Conservation (phyloP, 176 grass and related monocot species). For the Pontederia crassipes region DNA sequence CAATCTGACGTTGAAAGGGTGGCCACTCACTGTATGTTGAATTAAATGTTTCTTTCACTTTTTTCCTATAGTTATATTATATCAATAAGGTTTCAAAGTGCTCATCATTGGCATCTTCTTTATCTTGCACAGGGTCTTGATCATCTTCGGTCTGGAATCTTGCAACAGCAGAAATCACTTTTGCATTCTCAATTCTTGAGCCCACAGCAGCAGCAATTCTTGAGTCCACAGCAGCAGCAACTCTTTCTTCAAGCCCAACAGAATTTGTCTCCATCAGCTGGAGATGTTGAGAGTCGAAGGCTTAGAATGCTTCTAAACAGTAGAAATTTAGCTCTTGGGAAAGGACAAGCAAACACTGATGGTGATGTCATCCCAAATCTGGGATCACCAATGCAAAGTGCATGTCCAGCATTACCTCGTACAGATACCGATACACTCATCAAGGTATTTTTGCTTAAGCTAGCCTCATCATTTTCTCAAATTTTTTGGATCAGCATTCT, state of each 20-base stretch:
- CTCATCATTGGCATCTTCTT: too few species aligned
- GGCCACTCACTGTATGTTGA: too few species aligned
- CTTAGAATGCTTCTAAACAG: conserved; percentile 56
- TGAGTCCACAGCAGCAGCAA: background rate
- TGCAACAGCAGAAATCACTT: conserved; percentile 65
- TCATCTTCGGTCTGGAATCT: conserved; percentile 63
- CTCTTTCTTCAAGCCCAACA: conserved; percentile 80
- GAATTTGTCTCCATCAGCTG: conserved; percentile 39
- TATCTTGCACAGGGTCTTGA: conserved; percentile 44
- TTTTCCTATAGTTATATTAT: too few species aligned
- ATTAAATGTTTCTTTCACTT: too few species aligned
- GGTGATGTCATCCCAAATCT: conserved; percentile 40
- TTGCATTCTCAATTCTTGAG: conserved; percentile 66
- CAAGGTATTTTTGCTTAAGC: conserved; percentile 29
- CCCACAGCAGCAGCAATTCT: conserved; percentile 47
- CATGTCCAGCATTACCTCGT: conserved; percentile 20
- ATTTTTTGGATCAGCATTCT: too few species aligned
- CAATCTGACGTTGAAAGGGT: too few species aligned
- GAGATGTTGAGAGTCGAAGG: conserved; percentile 61
- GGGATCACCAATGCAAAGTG: conserved; percentile 44
- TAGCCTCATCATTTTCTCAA: too few species aligned
- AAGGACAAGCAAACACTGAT: conserved; percentile 29
- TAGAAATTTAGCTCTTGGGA: conserved; percentile 36
- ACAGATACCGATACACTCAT: conserved; percentile 52
- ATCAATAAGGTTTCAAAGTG: too few species aligned